Evolutionary conservation across 352 stramenopile species (phyloP).

Genomic region (Peronosclerospora sorghi): DNA sequence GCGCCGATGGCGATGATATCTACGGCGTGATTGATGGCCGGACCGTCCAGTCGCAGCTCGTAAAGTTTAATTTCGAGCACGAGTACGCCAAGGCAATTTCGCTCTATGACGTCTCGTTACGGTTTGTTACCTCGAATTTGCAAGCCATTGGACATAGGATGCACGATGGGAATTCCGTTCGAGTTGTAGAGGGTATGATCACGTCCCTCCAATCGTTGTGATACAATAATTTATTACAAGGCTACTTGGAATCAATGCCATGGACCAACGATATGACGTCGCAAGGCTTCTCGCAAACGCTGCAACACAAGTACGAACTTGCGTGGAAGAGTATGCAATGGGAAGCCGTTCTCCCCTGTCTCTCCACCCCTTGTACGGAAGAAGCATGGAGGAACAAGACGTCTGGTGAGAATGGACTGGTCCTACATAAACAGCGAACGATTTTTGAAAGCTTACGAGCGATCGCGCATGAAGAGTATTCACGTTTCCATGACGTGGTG

Average conservation of each 20-base stretch:
- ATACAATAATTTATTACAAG: constrained; percentile 60
- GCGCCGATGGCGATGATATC: constrained; percentile 58
- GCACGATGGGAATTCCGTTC: constrained; percentile 2
- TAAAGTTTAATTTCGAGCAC: constrained; percentile 60
- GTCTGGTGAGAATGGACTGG: too few species aligned
- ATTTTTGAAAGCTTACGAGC: constrained; percentile 47
- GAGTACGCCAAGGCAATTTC: constrained; percentile 51
- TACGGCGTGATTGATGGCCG: constrained; percentile 73
- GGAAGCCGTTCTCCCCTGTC: constrained; percentile 27
- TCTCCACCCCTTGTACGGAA: background rate
- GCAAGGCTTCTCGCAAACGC: constrained; percentile 6
- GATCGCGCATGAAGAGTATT: constrained; percentile 40
- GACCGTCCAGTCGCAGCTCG: constrained; percentile 52
- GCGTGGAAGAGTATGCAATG: constrained; percentile 78
- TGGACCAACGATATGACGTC: background rate
- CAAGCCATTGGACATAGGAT: background rate
- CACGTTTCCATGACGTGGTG: constrained; percentile 24
- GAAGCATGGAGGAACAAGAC: too few species aligned
- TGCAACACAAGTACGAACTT: constrained; percentile 62
- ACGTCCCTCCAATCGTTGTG: constrained; percentile 51
- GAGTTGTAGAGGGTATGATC: constrained; percentile 40
- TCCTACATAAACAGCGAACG: constrained; percentile 46
- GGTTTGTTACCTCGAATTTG: constrained; percentile 19
- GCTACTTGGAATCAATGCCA: constrained; percentile 38
- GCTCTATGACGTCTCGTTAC: constrained; percentile 60